Percentiles rank a stretch among this genome's conserved stretches.
These are phyloP conservation scores for Paracoccidioides lutzii DNA, from an alignment of 2,329 filamentous ascomycete species.

Conservation along the genomic window DNA sequence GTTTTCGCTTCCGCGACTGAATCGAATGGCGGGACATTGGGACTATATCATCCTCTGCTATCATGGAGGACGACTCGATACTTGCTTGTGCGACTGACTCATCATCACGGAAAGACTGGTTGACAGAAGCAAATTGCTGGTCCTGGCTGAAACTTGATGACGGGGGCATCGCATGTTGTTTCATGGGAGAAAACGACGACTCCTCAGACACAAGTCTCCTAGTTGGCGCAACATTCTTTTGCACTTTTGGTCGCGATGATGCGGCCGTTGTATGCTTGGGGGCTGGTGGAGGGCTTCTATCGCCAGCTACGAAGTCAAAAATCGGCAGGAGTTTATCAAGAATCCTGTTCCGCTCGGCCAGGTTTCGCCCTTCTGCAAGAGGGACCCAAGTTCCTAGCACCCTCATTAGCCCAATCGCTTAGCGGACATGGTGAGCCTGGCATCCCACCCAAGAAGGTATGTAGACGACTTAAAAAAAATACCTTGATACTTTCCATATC, in stretches of 20 bases:
- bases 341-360: constrained; percentile 78
- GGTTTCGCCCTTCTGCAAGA: constrained; percentile 61
- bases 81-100: constrained; percentile 76
- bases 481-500: constrained; percentile 98
- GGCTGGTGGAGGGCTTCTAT: constrained; percentile 80
- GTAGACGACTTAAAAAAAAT: constrained; percentile 11
- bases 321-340: constrained; percentile 73
- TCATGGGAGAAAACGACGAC: constrained; percentile 4
- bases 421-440: neutral
- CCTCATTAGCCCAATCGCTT: neutral
- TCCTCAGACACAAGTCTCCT: constrained; percentile 4
- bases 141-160: constrained; percentile 5
- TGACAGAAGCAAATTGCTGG: constrained; percentile 6
- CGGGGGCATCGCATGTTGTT: neutral
- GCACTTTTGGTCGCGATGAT: constrained; percentile 64
- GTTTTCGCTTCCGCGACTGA: constrained; percentile 59
- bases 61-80: constrained; percentile 69
- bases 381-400: constrained; percentile 83
- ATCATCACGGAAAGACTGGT: constrained; percentile 42
- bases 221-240: constrained; percentile 42
- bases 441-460: neutral
- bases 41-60: constrained; percentile 68
- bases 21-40: constrained; percentile 53
- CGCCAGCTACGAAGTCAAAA: constrained; percentile 76
- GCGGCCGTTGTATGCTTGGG: constrained; percentile 68